Conservation (phyloP, 345 rosid genomes). For the Camelina sativa region DNA sequence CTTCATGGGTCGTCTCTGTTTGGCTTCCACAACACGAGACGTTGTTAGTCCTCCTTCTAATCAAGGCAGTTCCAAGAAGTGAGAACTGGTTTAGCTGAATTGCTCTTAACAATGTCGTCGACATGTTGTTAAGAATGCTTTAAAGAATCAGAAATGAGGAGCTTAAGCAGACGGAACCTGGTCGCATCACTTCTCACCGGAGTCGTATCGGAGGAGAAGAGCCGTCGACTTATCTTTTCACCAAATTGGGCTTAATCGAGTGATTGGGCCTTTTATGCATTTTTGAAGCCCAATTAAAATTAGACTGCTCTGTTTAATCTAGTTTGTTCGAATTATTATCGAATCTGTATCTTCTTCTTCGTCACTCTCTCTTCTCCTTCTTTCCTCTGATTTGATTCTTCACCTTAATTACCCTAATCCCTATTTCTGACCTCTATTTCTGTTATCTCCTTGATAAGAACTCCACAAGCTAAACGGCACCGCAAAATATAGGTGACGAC, state of each 20-base stretch:
- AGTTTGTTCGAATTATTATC: too few species aligned
- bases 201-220: neutral
- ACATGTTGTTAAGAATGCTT: conserved; percentile 46
- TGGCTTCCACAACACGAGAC: conserved; percentile 57
- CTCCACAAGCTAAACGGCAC: too few species aligned
- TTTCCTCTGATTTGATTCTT: too few species aligned
- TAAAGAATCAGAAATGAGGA: neutral
- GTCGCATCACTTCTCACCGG: neutral
- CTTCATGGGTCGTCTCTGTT: conserved; percentile 60
- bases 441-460: too few species aligned
- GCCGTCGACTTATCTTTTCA: neutral
- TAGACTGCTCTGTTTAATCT: too few species aligned
- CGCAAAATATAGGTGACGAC: too few species aligned
- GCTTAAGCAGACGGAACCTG: neutral
- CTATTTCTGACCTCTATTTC: too few species aligned
- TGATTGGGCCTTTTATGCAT: neutral
- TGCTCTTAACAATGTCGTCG: conserved; percentile 60
- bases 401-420: too few species aligned
- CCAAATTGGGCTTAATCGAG: neutral
- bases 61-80: conserved; percentile 49
- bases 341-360: too few species aligned
- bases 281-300: neutral
- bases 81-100: conserved; percentile 58
- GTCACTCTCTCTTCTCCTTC: too few species aligned
- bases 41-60: conserved; percentile 51